Percentiles rank a stretch among this genome's conserved stretches.
Conservation (phyloP, 2,329 filamentous ascomycete genomes). For the Epichloe glyceriae region DNA sequence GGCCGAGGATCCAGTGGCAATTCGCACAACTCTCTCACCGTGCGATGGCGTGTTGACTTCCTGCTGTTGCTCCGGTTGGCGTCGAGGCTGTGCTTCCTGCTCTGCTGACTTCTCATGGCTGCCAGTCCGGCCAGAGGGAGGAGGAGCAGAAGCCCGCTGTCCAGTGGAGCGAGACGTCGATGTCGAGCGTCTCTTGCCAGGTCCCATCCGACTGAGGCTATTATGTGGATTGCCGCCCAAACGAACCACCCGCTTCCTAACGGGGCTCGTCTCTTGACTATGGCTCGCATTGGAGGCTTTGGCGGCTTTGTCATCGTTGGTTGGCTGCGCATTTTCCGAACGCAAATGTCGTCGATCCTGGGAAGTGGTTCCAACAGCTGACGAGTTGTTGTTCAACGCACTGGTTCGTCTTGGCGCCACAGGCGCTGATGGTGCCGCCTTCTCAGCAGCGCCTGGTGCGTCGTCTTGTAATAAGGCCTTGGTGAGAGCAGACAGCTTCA, state of each 20-base stretch:
- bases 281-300: conserved; percentile 5
- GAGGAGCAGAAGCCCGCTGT: conserved; percentile 15
- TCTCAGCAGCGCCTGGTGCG: conserved; percentile 30
- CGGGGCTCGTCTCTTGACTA: conserved; percentile 38
- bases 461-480: conserved; percentile 67
- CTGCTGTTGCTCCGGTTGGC: conserved; percentile 21
- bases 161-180: conserved; percentile 29
- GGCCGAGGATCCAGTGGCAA: conserved; percentile 38
- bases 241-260: conserved; percentile 43
- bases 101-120: conserved; percentile 30
- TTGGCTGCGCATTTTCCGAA: conserved; percentile 33
- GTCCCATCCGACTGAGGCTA: conserved; percentile 26
- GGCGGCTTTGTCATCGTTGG: conserved; percentile 11
- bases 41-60: conserved; percentile 43
- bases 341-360: conserved; percentile 34
- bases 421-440: conserved; percentile 30
- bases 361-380: conserved; percentile 24
- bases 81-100: conserved; percentile 18
- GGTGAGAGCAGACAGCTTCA: conserved; percentile 87
- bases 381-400: conserved; percentile 26
- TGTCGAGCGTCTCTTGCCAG: conserved; percentile 35
- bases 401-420: conserved; percentile 36
- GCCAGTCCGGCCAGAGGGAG: conserved; percentile 24
- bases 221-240: conserved; percentile 39
- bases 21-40: conserved; percentile 40